These are phyloP conservation scores for Piper longum DNA, from an alignment of 164 flowering plant species.

Conservation along the genomic window DNA sequence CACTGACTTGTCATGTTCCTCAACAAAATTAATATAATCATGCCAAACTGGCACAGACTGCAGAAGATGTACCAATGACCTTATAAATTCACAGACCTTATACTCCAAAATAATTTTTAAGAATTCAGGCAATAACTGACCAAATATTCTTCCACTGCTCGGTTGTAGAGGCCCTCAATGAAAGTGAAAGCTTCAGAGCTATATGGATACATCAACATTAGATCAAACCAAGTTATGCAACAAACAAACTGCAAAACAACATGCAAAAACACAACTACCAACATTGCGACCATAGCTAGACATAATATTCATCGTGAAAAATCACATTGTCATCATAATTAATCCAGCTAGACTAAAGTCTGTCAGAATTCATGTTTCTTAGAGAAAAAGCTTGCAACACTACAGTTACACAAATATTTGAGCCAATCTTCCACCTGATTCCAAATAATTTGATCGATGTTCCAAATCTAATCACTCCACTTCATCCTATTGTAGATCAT, in stretches of 20 bases:
- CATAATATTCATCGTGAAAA: not conserved
- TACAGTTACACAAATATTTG: no score
- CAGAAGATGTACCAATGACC: conserved; percentile 12
- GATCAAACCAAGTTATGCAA: not conserved
- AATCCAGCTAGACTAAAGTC: no score
- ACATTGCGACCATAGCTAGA: not conserved
- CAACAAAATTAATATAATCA: conserved; percentile 67
- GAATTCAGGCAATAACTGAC: conserved; percentile 24
- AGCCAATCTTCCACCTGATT: no score
- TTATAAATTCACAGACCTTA: no score
- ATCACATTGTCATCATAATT: no score
- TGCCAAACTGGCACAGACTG: conserved; percentile 92
- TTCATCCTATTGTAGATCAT: no score
- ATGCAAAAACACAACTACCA: not conserved
- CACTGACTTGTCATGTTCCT: conserved; percentile 52
- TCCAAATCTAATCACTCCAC: no score
- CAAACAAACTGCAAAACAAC: not conserved
- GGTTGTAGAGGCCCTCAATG: conserved; percentile 64
- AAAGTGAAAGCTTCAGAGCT: conserved; percentile 36
- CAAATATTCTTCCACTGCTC: conserved; percentile 70
- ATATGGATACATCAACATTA: conserved; percentile 10
- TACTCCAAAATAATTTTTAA: no score
- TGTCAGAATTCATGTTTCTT: no score
- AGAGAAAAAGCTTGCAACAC: no score
- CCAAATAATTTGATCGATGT: no score